These are phyloP conservation scores for Gomphus bonarii DNA, from an alignment of 1,284 basidiomycete genomes.

Conservation along the genomic window DNA sequence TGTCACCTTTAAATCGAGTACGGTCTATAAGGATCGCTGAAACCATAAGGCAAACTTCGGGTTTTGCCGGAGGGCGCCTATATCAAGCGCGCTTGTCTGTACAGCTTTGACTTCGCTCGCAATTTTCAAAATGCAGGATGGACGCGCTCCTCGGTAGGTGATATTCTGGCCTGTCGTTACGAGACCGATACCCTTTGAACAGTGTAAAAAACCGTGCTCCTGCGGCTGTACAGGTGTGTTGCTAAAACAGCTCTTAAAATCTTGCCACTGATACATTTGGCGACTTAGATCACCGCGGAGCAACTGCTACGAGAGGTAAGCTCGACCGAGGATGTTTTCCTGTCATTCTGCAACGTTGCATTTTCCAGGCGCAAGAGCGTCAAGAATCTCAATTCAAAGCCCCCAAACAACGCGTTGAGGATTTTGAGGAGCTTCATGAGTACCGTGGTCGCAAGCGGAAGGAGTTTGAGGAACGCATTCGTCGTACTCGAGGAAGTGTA, in stretches of 20 bases:
- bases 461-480: constrained; percentile 93
- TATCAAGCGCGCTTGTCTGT: too few relatives aligned
- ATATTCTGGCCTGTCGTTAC: not conserved
- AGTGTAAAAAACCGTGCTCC: constrained; percentile 93
- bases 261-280: constrained; percentile 12
- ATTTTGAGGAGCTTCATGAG: constrained; percentile 95
- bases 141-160: constrained; percentile 39
- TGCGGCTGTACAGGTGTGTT: constrained; percentile 74
- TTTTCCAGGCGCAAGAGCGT: constrained; percentile 66
- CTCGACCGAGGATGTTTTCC: not conserved
- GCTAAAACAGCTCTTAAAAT: not conserved
- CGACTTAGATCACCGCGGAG: constrained; percentile 83
- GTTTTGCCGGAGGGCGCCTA: too few relatives aligned
- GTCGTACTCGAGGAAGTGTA: constrained; percentile 84
- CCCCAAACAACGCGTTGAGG: constrained; percentile 92
- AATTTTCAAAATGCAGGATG: constrained; percentile 37
- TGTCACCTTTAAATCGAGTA: too few relatives aligned
- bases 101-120: too few relatives aligned
- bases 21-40: too few relatives aligned
- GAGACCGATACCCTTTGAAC: constrained; percentile 10
- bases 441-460: constrained; percentile 91
- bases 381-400: constrained; percentile 85
- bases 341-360: not conserved
- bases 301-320: constrained; percentile 89
- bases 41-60: too few relatives aligned